Base-by-base conservation (phyloP, 1,284 basidiomycete species). In the Dichomitus squalens region DNA sequence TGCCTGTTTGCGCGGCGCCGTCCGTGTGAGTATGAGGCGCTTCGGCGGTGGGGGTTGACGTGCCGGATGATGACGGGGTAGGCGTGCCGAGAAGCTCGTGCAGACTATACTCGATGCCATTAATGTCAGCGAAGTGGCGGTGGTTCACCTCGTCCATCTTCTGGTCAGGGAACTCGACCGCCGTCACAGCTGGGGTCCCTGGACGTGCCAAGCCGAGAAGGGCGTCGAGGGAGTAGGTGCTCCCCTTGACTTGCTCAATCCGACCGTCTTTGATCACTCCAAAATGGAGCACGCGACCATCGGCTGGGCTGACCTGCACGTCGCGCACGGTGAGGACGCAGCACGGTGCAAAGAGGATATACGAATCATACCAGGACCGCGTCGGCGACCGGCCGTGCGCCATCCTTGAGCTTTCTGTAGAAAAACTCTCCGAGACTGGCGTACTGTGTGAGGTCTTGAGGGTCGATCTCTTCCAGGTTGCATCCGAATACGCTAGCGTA, bases 211-310 rank as follows among this genome's bases (percentile, higher is more conserved):
- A 83, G 36, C 94, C 94, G 8, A 98, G 86, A 0, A 99, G 80
- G 0, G 96, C 95, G 64, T 96, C 92, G 23, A 99, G 83, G 7
- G 95, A 97, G 70, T 98, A 98, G 0, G 95, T 98, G 63, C 97
- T 89, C 16, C 96, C 96, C 75, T 99, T 99, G 69, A 99, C 95
- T 75, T 98, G 96, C 72, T 98, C 96, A 41, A 99, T 93, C 29
- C 87, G 86, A 41, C 88, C 84, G 61, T 89, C 87, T 52, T 83
- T 76, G 64, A 99, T 93, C 2, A 87, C 86, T 25, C 96, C 97
- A 66, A 96, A 95, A 72, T 99, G 96, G 35, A 99, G 79, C 2
- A 99, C 85, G 1, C 82, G 90, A 9, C 96, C 97, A 67, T 99
- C 96, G 0, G 96, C 95, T 0, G 97, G 96, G 57, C 92, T 95